These are phyloP conservation scores for Heliamphora pulchella DNA, from an alignment of 179 eudicot genomes.

Conservation along the genomic window DNA sequence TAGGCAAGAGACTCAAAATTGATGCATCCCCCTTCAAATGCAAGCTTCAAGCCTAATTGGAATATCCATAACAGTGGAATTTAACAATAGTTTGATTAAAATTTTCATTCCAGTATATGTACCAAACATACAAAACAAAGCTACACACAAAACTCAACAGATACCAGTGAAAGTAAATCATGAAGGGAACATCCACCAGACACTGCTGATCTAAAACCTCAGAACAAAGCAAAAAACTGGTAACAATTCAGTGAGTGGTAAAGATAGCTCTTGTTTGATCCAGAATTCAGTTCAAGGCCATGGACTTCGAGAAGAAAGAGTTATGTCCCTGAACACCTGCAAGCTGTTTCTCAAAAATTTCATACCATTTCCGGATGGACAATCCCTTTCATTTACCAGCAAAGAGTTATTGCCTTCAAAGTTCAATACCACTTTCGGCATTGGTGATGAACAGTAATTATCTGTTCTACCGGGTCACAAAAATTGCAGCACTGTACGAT, in stretches of 20 bases:
- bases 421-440: slow-evolving; percentile 11
- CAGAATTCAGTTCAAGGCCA: background rate
- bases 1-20: too few relatives aligned
- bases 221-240: background rate
- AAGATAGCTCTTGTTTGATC: background rate
- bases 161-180: too few relatives aligned
- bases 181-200: background rate
- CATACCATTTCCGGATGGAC: slow-evolving; percentile 7
- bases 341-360: slow-evolving; percentile 29
- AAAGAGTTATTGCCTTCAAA: slow-evolving; percentile 15
- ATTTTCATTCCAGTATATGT: too few relatives aligned
- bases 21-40: too few relatives aligned
- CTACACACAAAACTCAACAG: too few relatives aligned
- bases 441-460: slow-evolving; percentile 6
- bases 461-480: slow-evolving; percentile 23
- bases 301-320: slow-evolving; percentile 21
- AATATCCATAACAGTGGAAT: too few relatives aligned
- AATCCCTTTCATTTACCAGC: slow-evolving; percentile 12
- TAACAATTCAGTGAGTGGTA: background rate
- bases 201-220: background rate
- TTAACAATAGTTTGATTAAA: too few relatives aligned
- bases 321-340: slow-evolving; percentile 37
- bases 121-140: too few relatives aligned
- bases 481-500: slow-evolving; percentile 12
- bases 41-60: too few relatives aligned